Evolutionary conservation across 2,329 filamentous ascomycete genomes (phyloP).

Genomic region (Microdochium nivale): DNA sequence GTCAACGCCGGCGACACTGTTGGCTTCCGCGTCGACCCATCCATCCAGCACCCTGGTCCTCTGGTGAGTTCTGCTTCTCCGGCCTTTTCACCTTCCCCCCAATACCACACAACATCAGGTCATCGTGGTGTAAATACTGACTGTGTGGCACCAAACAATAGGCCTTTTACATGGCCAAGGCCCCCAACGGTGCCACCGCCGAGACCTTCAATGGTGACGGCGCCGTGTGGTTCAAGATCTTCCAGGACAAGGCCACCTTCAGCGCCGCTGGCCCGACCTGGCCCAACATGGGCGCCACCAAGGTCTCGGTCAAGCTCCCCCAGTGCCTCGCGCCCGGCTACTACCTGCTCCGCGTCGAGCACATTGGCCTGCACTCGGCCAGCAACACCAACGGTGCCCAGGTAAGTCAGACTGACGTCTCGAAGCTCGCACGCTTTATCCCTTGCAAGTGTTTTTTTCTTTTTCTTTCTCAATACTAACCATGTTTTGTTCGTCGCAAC

Average conservation of each 20-base stretch:
- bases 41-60: conserved; percentile 19
- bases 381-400: conserved; percentile 16
- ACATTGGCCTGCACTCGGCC: conserved; percentile 22
- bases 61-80: conserved; percentile 1
- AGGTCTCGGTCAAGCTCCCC: conserved; percentile 19
- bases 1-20: conserved; percentile 24
- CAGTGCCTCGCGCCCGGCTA: conserved; percentile 20
- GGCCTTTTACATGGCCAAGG: conserved; percentile 20
- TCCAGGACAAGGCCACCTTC: conserved; percentile 15
- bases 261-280: conserved; percentile 9
- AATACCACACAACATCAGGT: neutral
- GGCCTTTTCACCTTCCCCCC: neutral
- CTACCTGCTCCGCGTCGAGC: conserved; percentile 25
- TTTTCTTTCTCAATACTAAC: too few species aligned
- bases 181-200: conserved; percentile 13
- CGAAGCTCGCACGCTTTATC: too few species aligned
- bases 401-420: conserved; percentile 6
- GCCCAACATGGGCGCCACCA: conserved; percentile 8
- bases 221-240: conserved; percentile 22
- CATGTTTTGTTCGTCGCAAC: too few species aligned
- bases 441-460: too few species aligned
- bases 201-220: conserved; percentile 16
- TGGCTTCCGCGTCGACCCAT: conserved; percentile 23
- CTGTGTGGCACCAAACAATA: neutral
- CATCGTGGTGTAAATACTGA: neutral